Percentiles rank a stretch among this genome's conserved stretches.
Evolutionary conservation across 768 basidiomycete genomes (phyloP).

Genomic region (Suillus cothurnatus): DNA sequence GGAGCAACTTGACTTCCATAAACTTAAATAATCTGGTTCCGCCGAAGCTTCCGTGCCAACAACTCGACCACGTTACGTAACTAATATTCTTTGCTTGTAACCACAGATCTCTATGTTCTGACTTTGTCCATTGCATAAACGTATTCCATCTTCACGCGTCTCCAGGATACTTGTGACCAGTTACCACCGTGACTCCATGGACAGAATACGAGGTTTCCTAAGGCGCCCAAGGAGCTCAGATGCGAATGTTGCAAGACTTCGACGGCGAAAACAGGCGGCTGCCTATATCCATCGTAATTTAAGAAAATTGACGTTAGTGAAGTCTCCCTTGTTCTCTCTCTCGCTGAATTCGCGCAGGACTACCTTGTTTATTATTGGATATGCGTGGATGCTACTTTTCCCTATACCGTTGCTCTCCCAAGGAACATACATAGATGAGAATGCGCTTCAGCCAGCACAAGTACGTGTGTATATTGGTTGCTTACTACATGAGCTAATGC

Average conservation of each 20-base stretch:
- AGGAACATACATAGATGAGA: slow-evolving; percentile 88
- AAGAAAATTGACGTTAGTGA: slow-evolving; percentile 33
- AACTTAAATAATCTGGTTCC: slow-evolving; percentile 7
- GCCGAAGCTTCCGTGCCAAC: background rate
- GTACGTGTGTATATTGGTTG: slow-evolving; percentile 41
- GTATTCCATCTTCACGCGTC: background rate
- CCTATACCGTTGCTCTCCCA: slow-evolving; percentile 68
- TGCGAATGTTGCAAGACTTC: slow-evolving; percentile 45
- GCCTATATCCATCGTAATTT: slow-evolving; percentile 35
- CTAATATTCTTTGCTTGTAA: background rate
- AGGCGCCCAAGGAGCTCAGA: slow-evolving; percentile 23
- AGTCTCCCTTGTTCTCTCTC: slow-evolving; percentile 1
- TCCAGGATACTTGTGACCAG: background rate
- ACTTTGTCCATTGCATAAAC: background rate
- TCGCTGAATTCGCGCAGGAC: slow-evolving; percentile 42
- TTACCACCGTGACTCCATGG: slow-evolving; percentile 16
- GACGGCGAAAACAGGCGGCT: slow-evolving; percentile 43
- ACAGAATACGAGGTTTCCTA: slow-evolving; percentile 24
- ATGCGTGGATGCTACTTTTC: slow-evolving; percentile 82
- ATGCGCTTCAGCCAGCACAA: slow-evolving; percentile 92
- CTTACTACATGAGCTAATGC: slow-evolving; percentile 4
- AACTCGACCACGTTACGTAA: background rate
- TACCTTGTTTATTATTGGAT: slow-evolving; percentile 61
- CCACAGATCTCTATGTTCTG: background rate
- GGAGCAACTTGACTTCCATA: slow-evolving; percentile 2